A percentile compares a stretch with the other conserved stretches of the same genome.
Evolutionary conservation across 306 rosid genomes (phyloP).

Genomic region (Oxytropis ochrocephala): DNA sequence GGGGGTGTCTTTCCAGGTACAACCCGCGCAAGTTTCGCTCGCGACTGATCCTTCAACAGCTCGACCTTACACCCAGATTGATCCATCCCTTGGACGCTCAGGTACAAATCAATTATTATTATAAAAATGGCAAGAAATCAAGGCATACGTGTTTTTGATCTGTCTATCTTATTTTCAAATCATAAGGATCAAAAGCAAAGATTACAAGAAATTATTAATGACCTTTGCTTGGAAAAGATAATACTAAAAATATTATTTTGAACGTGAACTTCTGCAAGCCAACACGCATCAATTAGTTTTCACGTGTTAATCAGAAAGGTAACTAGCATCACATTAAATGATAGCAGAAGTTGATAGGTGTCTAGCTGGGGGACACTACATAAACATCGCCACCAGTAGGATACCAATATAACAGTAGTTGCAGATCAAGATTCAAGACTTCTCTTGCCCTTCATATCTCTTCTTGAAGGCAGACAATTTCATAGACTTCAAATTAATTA

Average conservation of each 20-base stretch:
- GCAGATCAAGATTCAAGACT: not conserved
- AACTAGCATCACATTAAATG: slow-evolving; percentile 14
- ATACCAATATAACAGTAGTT: not conserved
- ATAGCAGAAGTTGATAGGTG: not conserved
- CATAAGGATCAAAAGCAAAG: not conserved
- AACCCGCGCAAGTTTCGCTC: too few species aligned
- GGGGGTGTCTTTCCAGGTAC: too few species aligned
- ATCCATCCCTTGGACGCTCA: too few species aligned
- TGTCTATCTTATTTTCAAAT: not conserved
- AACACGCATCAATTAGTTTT: slow-evolving; percentile 8
- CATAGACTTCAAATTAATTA: slow-evolving; percentile 1
- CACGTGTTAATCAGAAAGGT: slow-evolving; percentile 22
- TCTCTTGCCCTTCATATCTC: slow-evolving; percentile 12
- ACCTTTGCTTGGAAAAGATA: not conserved
- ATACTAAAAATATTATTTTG: not conserved
- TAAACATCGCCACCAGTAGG: slow-evolving; percentile 18
- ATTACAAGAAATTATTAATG: not conserved
- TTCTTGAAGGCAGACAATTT: slow-evolving; percentile 15
- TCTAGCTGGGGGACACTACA: slow-evolving; percentile 27
- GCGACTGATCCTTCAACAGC: too few species aligned
- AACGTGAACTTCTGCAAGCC: slow-evolving; percentile 5
- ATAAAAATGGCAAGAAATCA: not conserved
- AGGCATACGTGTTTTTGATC: not conserved
- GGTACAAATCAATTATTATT: too few species aligned
- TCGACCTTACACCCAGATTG: too few species aligned